These are phyloP conservation scores for Gloeostereum incarnatum DNA, from an alignment of 768 basidiomycete species.

Conservation along the genomic window DNA sequence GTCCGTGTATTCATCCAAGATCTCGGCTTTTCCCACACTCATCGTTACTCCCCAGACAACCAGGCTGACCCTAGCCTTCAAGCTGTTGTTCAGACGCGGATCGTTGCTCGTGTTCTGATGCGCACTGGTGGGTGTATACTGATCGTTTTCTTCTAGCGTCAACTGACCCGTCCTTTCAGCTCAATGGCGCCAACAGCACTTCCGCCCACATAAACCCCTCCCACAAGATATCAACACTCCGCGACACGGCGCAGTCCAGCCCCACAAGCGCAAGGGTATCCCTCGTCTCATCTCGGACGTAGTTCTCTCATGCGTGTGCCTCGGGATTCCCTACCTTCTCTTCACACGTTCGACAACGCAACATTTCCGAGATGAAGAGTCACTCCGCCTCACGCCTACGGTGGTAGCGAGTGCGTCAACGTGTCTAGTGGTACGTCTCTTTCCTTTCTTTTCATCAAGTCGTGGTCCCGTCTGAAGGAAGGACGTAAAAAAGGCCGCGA, in stretches of 20 bases:
- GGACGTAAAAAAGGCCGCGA: conserved; percentile 75
- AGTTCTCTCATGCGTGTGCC: conserved; percentile 52
- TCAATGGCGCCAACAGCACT: conserved; percentile 63
- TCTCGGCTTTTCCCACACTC: conserved; percentile 11
- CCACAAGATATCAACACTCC: conserved; percentile 36
- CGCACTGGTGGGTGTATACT: conserved; percentile 44
- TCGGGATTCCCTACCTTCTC: conserved; percentile 78
- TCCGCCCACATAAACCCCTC: conserved; percentile 59
- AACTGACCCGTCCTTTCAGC: conserved; percentile 21
- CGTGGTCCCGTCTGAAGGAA: too few relatives aligned
- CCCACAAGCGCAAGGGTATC: conserved; percentile 26
- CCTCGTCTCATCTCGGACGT: conserved; percentile 46
- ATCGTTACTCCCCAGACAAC: conserved; percentile 16
- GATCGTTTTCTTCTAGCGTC: background rate
- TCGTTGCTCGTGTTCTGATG: conserved; percentile 59
- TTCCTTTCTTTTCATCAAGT: conserved; percentile 10
- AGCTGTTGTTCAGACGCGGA: conserved; percentile 44
- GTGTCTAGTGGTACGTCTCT: conserved; percentile 47
- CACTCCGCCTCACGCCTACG: too few relatives aligned
- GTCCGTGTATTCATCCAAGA: conserved; percentile 9
- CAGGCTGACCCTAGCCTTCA: conserved; percentile 32
- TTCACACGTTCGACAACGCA: conserved; percentile 35
- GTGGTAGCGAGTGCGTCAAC: conserved; percentile 59
- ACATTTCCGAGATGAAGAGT: conserved; percentile 52
- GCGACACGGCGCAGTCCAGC: conserved; percentile 10